Evolutionary conservation across 768 basidiomycete species (phyloP).

Genomic region (Hydnomerulius pinastri): DNA sequence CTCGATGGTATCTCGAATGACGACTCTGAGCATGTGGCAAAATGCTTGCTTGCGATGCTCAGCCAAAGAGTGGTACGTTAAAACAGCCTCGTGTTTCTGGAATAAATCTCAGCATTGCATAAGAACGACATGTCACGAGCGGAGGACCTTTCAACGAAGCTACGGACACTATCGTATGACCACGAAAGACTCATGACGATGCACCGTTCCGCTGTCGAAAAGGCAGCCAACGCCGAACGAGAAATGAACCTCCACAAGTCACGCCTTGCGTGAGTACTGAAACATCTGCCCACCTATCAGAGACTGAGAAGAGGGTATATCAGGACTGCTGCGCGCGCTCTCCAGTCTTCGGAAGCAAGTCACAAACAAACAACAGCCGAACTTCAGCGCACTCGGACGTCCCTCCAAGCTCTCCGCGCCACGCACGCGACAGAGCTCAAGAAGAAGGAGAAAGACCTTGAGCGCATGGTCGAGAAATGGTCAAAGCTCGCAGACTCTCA

Average conservation of each 20-base stretch:
- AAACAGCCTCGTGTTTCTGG: conserved; percentile 3
- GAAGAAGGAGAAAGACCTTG: conserved; percentile 80
- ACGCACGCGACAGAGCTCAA: conserved; percentile 72
- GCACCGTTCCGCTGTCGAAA: conserved; percentile 59
- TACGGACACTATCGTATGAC: conserved; percentile 79
- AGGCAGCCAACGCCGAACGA: conserved; percentile 72
- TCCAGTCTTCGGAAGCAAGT: conserved; percentile 60
- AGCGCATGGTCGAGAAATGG: conserved; percentile 76
- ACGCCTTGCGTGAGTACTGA: conserved; percentile 60
- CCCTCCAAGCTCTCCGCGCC: conserved; percentile 67
- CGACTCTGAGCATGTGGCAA: conserved; percentile 60
- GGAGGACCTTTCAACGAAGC: conserved; percentile 73
- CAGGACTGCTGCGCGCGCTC: conserved; percentile 53
- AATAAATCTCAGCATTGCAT: conserved; percentile 16
- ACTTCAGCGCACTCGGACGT: conserved; percentile 69
- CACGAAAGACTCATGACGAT: conserved; percentile 72
- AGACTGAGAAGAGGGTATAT: neutral
- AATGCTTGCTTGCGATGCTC: conserved; percentile 76
- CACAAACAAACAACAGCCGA: conserved; percentile 74
- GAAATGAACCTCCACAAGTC: conserved; percentile 75
- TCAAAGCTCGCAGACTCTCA: conserved; percentile 69
- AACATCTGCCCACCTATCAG: neutral
- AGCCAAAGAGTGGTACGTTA: conserved; percentile 72
- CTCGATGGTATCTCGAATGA: conserved; percentile 63
- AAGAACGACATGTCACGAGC: conserved; percentile 78